These are phyloP conservation scores for Centella asiatica DNA, from an alignment of 129 eudicot species.

Conservation along the genomic window DNA sequence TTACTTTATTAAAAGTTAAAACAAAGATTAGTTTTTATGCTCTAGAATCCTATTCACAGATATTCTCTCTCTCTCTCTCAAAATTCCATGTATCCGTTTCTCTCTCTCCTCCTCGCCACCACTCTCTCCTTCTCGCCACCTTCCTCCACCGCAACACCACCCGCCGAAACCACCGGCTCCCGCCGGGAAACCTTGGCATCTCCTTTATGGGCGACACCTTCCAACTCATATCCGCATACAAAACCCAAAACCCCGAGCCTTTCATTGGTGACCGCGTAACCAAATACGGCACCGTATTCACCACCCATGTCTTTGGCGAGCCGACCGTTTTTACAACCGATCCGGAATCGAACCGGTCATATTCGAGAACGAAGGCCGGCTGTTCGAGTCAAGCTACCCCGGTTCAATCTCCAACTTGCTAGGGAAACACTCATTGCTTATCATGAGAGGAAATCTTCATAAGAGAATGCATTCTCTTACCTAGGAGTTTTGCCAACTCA, in stretches of 20 bases:
- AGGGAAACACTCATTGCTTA: constrained; percentile 83
- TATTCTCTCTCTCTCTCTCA: not conserved
- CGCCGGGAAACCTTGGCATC: constrained; percentile 69
- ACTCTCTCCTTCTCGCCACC: constrained; percentile 32
- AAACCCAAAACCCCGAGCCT: constrained; percentile 89
- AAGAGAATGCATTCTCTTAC: constrained; percentile 92
- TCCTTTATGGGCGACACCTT: constrained; percentile 90
- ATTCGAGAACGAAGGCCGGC: constrained; percentile 70
- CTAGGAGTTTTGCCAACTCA: constrained; percentile 84
- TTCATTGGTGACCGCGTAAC: constrained; percentile 81
- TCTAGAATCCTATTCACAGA: no score
- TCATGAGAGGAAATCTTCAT: constrained; percentile 83
- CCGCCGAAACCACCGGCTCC: constrained; percentile 42
- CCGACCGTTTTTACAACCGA: constrained; percentile 90
- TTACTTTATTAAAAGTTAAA: no score
- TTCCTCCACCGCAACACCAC: constrained; percentile 32
- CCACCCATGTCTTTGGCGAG: constrained; percentile 92
- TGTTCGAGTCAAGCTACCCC: constrained; percentile 94
- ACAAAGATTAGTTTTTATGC: no score
- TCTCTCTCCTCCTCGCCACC: constrained; percentile 21
- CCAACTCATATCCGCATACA: constrained; percentile 93
- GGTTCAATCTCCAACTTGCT: constrained; percentile 78
- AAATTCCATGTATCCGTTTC: constrained; percentile 17
- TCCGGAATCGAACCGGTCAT: constrained; percentile 77
- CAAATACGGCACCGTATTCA: constrained; percentile 66